Percentiles rank a stretch among this genome's conserved stretches.
These are phyloP conservation scores for Senna tora DNA, from an alignment of 306 rosid species.

Conservation along the genomic window DNA sequence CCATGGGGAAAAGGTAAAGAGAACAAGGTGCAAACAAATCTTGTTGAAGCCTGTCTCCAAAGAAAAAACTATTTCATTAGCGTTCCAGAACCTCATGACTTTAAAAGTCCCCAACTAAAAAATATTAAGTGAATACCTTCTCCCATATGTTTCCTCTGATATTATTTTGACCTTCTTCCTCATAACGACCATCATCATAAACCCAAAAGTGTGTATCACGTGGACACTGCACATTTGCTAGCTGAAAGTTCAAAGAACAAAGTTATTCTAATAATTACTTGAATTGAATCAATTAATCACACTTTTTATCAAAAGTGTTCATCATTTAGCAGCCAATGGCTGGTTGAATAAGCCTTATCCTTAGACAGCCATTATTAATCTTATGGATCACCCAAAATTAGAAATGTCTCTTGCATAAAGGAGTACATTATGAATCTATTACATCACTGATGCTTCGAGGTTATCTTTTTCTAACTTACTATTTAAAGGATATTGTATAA, in stretches of 20 bases:
- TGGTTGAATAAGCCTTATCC: conserved; percentile 11
- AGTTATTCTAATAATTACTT: conserved; percentile 31
- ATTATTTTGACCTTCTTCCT: conserved; percentile 99
- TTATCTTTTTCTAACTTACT: conserved; percentile 25
- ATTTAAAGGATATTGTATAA: conserved; percentile 19
- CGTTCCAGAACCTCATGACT: conserved; percentile 27
- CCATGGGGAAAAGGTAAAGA: conserved; percentile 88
- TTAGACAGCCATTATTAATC: neutral
- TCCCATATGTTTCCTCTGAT: conserved; percentile 99
- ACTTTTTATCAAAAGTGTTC: conserved; percentile 17
- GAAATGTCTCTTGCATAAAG: neutral
- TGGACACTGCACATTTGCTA: conserved; percentile 98
- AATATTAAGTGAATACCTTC: conserved; percentile 63
- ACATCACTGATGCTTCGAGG: neutral
- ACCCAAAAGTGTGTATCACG: conserved; percentile 99
- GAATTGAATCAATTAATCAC: conserved; percentile 7
- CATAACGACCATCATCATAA: conserved; percentile 96
- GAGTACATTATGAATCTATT: neutral
- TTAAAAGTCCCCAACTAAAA: conserved; percentile 26
- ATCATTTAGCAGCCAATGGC: conserved; percentile 9
- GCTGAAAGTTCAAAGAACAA: conserved; percentile 58
- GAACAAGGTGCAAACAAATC: conserved; percentile 74
- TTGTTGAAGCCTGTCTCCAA: conserved; percentile 79
- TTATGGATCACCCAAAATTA: conserved; percentile 12
- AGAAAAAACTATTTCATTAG: conserved; percentile 28